Evolutionary conservation across 2,329 filamentous ascomycete genomes (phyloP).

Genomic region (Macrophomina phaseolina): DNA sequence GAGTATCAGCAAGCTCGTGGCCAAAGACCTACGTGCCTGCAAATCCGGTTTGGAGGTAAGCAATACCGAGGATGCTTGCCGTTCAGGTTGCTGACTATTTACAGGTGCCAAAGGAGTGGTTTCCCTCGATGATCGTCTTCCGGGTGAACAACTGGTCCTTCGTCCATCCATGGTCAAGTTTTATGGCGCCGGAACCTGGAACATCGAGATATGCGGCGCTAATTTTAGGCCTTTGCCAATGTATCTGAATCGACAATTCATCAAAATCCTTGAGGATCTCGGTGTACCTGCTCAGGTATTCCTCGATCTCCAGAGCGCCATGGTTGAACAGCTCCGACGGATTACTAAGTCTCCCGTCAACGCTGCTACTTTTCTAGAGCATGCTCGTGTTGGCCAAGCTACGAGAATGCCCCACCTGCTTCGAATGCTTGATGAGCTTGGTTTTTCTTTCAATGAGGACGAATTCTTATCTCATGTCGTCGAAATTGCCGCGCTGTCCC

Average conservation of each 20-base stretch:
- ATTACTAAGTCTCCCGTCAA: conserved; percentile 65
- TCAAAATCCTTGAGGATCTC: conserved; percentile 87
- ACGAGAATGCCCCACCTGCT: conserved; percentile 69
- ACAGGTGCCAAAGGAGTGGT: conserved; percentile 78
- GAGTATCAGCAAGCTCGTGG: conserved; percentile 52
- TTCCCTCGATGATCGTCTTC: conserved; percentile 67
- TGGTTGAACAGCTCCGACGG: conserved; percentile 63
- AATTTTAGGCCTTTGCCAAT: conserved; percentile 71
- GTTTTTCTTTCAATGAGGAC: conserved; percentile 70
- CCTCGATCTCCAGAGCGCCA: conserved; percentile 65
- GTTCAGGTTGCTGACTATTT: conserved; percentile 17
- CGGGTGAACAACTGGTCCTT: conserved; percentile 65
- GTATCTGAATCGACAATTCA: conserved; percentile 77
- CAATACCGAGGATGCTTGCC: not conserved
- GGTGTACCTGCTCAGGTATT: conserved; percentile 66
- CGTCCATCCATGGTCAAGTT: conserved; percentile 85
- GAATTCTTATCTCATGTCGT: conserved; percentile 72
- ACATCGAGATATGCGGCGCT: conserved; percentile 75
- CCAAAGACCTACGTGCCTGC: conserved; percentile 67
- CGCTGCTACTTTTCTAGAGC: conserved; percentile 69
- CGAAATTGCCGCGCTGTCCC: conserved; percentile 71
- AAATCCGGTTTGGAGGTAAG: conserved; percentile 72
- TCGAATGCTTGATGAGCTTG: conserved; percentile 61
- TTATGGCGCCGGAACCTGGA: conserved; percentile 47
- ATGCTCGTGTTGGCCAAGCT: conserved; percentile 64